Conservation (phyloP, 23 red algal genomes). For the Gracilaria gracilis region DNA sequence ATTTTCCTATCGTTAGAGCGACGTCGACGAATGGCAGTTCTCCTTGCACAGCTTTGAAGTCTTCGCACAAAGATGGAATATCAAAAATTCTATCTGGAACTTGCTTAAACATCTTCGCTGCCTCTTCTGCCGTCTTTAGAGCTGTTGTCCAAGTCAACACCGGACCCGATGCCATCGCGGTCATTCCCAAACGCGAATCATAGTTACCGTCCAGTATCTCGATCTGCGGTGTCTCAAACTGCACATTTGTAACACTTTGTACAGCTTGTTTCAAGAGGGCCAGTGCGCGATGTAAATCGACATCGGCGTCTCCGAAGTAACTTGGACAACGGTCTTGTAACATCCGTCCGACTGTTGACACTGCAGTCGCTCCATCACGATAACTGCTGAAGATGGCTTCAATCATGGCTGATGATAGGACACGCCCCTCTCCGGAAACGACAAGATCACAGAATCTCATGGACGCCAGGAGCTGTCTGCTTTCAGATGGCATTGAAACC, state of each 20-base stretch:
- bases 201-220: constrained; percentile 18
- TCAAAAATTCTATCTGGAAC: constrained; percentile 70
- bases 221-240: constrained; percentile 8
- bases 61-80: constrained; percentile 59
- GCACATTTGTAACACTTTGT: constrained; percentile 32
- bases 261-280: constrained; percentile 64
- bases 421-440: constrained; percentile 35
- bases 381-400: constrained; percentile 71
- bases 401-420: constrained; percentile 66
- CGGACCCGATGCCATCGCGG: background rate
- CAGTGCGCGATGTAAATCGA: constrained; percentile 70
- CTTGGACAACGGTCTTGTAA: constrained; percentile 74
- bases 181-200: constrained; percentile 42
- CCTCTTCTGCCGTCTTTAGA: constrained; percentile 41
- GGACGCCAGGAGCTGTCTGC: constrained; percentile 41
- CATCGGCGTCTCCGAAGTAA: constrained; percentile 80
- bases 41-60: constrained; percentile 41
- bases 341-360: constrained; percentile 56
- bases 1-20: constrained; percentile 50
- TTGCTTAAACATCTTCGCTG: constrained; percentile 49
- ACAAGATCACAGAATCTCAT: constrained; percentile 81
- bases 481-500: constrained; percentile 49
- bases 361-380: constrained; percentile 42
- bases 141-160: constrained; percentile 29
- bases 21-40: constrained; percentile 47